phyloP scores from a whole-genome alignment of 2,329 filamentous ascomycete genomes.

The Scytalidium sp. region DNA sequence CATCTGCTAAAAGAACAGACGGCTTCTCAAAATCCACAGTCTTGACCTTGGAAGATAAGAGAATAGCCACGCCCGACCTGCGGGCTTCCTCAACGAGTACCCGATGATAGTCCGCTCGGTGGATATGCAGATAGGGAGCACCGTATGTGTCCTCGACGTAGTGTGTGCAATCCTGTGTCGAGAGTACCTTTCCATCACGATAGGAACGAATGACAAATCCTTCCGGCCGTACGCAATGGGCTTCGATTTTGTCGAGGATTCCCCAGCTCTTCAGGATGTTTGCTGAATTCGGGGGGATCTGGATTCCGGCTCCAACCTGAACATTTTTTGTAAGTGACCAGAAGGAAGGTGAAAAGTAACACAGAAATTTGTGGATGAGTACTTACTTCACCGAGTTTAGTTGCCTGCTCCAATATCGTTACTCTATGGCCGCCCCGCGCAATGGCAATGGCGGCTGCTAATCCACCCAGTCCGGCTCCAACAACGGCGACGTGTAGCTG shows the following conservation, averaged over 20 bases:
- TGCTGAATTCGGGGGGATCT: slow-evolving; percentile 5
- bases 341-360: too few species aligned
- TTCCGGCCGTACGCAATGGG: slow-evolving; percentile 22
- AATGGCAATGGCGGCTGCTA: slow-evolving; percentile 28
- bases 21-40: slow-evolving; percentile 21
- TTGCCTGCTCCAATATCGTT: slow-evolving; percentile 32
- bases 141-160: slow-evolving; percentile 15
- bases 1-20: slow-evolving; percentile 13
- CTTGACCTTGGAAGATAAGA: slow-evolving; percentile 32
- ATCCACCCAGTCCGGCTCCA: slow-evolving; percentile 38
- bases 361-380: slow-evolving; percentile 10
- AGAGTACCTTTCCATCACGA: slow-evolving; percentile 27
- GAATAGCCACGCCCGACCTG: slow-evolving; percentile 30
- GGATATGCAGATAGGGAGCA: slow-evolving; percentile 36
- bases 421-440: slow-evolving; percentile 25
- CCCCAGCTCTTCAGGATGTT: slow-evolving; percentile 4
- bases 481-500: slow-evolving; percentile 14
- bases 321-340: too few species aligned
- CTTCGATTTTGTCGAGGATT: slow-evolving; percentile 1
- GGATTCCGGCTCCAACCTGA: slow-evolving; percentile 21
- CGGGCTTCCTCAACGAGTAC: slow-evolving; percentile 35
- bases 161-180: slow-evolving; percentile 21
- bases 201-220: slow-evolving; percentile 29
- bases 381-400: slow-evolving; percentile 30
- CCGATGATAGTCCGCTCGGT: slow-evolving; percentile 40